phyloP scores from a whole-genome alignment of 805 yeast genomes.

The Yarrowia sp. region DNA sequence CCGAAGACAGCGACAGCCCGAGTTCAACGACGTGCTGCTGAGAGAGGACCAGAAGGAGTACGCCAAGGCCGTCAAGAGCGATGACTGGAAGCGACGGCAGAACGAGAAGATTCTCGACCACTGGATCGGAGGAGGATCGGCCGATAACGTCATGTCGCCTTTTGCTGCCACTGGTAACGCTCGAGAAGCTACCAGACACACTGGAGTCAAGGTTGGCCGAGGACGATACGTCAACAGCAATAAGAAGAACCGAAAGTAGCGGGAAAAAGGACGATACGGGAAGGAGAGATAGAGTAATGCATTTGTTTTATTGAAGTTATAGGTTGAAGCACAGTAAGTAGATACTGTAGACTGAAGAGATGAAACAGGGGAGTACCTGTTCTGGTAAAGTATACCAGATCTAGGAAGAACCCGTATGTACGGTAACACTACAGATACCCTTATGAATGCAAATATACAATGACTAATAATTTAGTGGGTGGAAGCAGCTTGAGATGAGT shows the following conservation, averaged over 20 bases:
- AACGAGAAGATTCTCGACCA: slow-evolving; percentile 84
- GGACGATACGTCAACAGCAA: slow-evolving; percentile 81
- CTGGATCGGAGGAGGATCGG: slow-evolving; percentile 93
- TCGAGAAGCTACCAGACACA: slow-evolving; percentile 54
- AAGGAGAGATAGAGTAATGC: slow-evolving; percentile 18
- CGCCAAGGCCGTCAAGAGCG: slow-evolving; percentile 82
- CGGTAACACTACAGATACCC: no score
- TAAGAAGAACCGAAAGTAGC: slow-evolving; percentile 44
- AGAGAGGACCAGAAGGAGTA: slow-evolving; percentile 97
- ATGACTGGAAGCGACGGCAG: slow-evolving; percentile 83
- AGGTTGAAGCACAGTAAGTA: no score
- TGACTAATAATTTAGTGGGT: no score
- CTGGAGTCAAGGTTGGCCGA: slow-evolving; percentile 81
- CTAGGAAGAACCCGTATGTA: no score
- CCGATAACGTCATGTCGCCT: slow-evolving; percentile 84
- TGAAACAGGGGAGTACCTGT: no score
- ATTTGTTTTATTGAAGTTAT: background rate
- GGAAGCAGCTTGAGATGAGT: no score
- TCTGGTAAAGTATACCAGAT: no score
- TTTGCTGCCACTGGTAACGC: slow-evolving; percentile 71
- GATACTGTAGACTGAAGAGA: no score
- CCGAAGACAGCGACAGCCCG: slow-evolving; percentile 53
- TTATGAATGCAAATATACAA: no score
- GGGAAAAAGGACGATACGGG: no score
- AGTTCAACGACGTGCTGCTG: slow-evolving; percentile 68